Evolutionary conservation across 495 filamentous ascomycete species (phyloP).

Genomic region (Elasticomyces elasticus): DNA sequence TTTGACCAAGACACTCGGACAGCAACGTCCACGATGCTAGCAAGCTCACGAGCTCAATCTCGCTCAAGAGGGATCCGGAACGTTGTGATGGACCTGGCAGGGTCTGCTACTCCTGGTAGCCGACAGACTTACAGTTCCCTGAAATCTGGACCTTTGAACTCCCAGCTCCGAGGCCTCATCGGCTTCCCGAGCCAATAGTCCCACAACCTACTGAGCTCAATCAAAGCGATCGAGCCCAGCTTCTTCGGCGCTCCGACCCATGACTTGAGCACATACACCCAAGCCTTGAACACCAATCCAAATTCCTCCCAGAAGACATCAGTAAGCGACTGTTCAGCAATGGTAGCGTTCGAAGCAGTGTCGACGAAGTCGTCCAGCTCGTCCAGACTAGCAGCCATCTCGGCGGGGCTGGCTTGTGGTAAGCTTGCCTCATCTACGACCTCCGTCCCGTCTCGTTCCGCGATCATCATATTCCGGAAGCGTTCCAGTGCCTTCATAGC

Average conservation of each 20-base stretch:
- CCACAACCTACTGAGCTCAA: constrained; percentile 57
- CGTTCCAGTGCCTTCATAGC: constrained; percentile 62
- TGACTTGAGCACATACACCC: constrained; percentile 53
- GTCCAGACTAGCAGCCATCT: constrained; percentile 34
- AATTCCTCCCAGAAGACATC: constrained; percentile 59
- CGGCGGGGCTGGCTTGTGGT: constrained; percentile 27
- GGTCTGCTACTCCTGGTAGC: too few species aligned
- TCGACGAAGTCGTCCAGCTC: constrained; percentile 30
- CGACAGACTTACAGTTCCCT: background rate
- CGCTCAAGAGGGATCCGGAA: too few species aligned
- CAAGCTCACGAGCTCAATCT: constrained; percentile 49
- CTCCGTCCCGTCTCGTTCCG: constrained; percentile 9
- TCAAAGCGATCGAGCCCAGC: constrained; percentile 52
- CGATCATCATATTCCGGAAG: constrained; percentile 58
- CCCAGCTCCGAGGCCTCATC: constrained; percentile 58
- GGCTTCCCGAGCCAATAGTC: constrained; percentile 72
- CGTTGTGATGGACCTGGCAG: too few species aligned
- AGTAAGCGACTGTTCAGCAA: constrained; percentile 33
- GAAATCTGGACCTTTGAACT: constrained; percentile 39
- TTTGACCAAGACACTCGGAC: background rate
- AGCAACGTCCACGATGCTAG: background rate
- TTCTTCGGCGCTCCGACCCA: constrained; percentile 61
- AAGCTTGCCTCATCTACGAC: background rate
- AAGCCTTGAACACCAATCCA: constrained; percentile 47
- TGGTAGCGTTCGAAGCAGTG: constrained; percentile 20